Evolutionary conservation across 331 rosid genomes (phyloP).

Genomic region (Quercus tomentella): DNA sequence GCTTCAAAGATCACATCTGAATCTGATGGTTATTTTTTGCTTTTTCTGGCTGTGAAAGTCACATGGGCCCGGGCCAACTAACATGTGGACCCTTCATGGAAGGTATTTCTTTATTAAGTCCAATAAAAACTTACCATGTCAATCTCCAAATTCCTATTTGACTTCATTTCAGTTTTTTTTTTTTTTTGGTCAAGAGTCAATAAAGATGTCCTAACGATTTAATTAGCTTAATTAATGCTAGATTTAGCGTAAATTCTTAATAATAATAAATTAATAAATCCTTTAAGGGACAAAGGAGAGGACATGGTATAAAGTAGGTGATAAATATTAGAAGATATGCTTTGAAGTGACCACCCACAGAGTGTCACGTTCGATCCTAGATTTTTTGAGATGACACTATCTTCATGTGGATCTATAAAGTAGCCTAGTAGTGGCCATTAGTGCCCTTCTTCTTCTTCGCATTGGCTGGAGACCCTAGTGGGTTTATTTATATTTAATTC

Average conservation of each 20-base stretch:
- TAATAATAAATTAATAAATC: neutral
- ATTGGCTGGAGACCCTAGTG: neutral
- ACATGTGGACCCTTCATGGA: neutral
- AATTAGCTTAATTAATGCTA: neutral
- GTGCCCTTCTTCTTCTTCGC: constrained; percentile 8
- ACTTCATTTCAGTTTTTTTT: neutral
- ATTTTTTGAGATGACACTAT: neutral
- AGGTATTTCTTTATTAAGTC: neutral
- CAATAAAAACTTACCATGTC: neutral
- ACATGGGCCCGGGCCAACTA: neutral
- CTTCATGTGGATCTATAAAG: constrained; percentile 68
- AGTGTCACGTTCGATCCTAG: constrained; percentile 15
- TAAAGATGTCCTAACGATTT: neutral
- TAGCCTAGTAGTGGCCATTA: constrained; percentile 22
- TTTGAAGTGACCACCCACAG: neutral
- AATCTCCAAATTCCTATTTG: neutral
- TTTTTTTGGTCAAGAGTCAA: neutral
- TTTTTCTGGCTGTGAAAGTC: neutral
- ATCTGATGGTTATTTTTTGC: neutral
- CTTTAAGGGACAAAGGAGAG: neutral
- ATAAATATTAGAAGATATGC: neutral
- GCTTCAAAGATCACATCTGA: no score
- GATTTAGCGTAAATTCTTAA: no score
- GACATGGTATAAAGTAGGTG: neutral
- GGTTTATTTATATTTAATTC: neutral